A percentile compares a stretch with the other conserved stretches of the same genome.
Evolutionary conservation across 2,329 filamentous ascomycete species (phyloP).

Genomic region (Fusarium tuaranense): DNA sequence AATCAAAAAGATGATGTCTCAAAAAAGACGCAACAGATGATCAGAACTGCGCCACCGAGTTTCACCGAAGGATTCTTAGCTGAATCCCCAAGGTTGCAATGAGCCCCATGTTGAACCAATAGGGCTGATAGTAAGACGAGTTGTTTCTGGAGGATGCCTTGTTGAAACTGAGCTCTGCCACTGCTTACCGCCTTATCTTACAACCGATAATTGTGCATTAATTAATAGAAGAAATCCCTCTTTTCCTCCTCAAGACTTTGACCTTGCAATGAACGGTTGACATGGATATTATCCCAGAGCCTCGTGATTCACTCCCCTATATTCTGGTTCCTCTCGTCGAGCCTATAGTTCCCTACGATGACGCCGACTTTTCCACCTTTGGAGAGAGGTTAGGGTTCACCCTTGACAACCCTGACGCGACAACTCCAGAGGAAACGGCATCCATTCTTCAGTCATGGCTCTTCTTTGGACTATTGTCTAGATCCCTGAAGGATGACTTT

Average conservation of each 20-base stretch:
- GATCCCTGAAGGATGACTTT: neutral
- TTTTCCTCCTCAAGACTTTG: too few relatives aligned
- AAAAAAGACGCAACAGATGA: neutral
- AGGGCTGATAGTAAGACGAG: too few relatives aligned
- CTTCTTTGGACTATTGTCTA: neutral
- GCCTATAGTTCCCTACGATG: neutral
- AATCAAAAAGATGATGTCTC: neutral
- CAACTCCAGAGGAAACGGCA: neutral
- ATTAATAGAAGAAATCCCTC: too few relatives aligned
- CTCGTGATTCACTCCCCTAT: neutral
- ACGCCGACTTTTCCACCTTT: neutral
- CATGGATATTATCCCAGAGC: neutral
- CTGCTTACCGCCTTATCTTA: too few relatives aligned
- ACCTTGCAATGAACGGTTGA: neutral
- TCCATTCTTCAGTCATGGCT: neutral
- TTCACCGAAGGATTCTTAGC: neutral
- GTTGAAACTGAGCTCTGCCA: too few relatives aligned
- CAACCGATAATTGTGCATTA: too few relatives aligned
- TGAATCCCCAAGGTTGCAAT: neutral
- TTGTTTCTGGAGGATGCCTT: too few relatives aligned
- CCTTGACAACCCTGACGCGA: neutral
- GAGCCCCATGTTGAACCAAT: neutral
- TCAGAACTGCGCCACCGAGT: neutral
- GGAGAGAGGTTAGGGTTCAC: neutral
- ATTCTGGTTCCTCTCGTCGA: neutral